Base-by-base conservation (phyloP, 306 rosid genomes). In the Abrus pulchellus region DNA sequence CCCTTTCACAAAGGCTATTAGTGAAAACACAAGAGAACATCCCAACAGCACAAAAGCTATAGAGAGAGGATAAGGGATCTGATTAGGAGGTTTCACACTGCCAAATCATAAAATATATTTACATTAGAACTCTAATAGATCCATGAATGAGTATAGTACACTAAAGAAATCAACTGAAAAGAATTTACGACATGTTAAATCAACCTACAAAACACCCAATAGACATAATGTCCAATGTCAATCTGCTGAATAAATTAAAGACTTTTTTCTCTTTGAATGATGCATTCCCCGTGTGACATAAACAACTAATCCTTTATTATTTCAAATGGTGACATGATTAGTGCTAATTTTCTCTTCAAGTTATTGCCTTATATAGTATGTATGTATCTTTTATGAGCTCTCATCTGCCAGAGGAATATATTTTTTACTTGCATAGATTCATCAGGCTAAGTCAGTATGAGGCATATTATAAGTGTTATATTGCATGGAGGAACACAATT, bases 1-100 rank as follows among this genome's bases (percentile, higher is more conserved):
- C 86, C 98, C 96, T 87, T 89, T 95, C 86, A 76, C 86, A 82
- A 93, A 93, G 76, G 98, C 92, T 82, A 95, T 89, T 76, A 95
- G 83, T 32, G 93, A 86, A 88, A 95, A 95, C 47, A 93, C 83
- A 45, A 90, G 83, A 75, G 90, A 86, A 63, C 98, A 92, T 73
- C 98, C 99, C 72, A 89, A 85, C 48, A 92, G 89, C 74, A 90
- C 94, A 82, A 90, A 84, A 66, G 88, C 97, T 74, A 95, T 83
- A 49, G 92, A 87, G 45, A 89, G 75, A 65, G 90, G 89, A 87
- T 95, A 93, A 41, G 92, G 97, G 55, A 92, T 56, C 85, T 44
- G 89, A 83, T 59, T 82, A 72, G 90, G 94, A 70, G 75, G 94
- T 86, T 90, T 92, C 73, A 74, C 85, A 80, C 99, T 95, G 97